Base-by-base conservation (phyloP, 352 stramenopile species). In the Aphanomyces stellatus region DNA sequence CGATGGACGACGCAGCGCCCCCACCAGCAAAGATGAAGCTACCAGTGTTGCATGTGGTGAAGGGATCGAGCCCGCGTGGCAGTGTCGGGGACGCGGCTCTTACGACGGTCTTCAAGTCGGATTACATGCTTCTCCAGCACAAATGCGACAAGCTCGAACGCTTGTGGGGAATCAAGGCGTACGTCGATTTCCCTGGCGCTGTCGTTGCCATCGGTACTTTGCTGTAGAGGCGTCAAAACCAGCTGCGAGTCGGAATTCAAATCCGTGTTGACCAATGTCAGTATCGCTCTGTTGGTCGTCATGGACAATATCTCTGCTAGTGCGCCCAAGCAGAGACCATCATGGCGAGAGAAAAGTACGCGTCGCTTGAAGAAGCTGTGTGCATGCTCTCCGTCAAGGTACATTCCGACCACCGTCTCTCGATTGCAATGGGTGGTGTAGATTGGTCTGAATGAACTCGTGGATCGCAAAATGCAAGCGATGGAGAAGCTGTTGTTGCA, bases 381-480 rank as follows among this genome's bases (percentile, higher is more conserved):
- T 57, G 49, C 49, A 57, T n/a, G 30, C 19, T 57, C 17, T 57
- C 49, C 17, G 10, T 57, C 17, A 33, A 57, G 49, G 49, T 57
- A 30, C 49, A 57, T 51, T 22, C 25, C 19, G 19, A 34, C 13
- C 19, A 57, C 25, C 7, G 30, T 22, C 7, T 33, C 8, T 57
- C 10, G 30, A 34, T 4, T 33, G 19, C 5, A 57, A 33, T 30
- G 49, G 19, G 30, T 30, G 30, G 17, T 34, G 8, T 40, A 57
- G 49, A 57, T 57, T 33, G 49, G 8, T n/a, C n/a, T 57, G 22
- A 57, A 49, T 34, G 34, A 33, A 25, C 55, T 63, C n/a, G 30
- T 63, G n/a, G 55, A 51, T 22, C 34, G 25, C 19, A 63, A 63
- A 22, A 63, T 63, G 55, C 34, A 63, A 34, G 34, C 35, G 5